Conservation (phyloP, 2,329 filamentous ascomycete genomes). For the Pseudohalonectria lignicola region DNA sequence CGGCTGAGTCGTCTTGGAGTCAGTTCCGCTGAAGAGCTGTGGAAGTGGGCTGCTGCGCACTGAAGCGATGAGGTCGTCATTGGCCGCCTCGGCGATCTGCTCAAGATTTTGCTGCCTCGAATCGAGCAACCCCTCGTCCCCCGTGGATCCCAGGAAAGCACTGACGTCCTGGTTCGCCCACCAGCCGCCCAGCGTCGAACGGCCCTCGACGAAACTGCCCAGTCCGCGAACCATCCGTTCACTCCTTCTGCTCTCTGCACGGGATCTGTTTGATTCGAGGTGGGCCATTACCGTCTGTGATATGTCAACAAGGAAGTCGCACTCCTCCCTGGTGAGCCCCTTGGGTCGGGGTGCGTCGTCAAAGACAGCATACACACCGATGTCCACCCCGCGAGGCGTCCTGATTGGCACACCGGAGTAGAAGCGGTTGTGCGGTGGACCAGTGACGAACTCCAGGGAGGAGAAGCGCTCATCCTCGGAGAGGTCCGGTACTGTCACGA, state of each 20-base stretch:
- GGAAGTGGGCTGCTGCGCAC: too few relatives aligned
- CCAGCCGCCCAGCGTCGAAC: slow-evolving; percentile 1
- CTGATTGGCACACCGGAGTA: slow-evolving; percentile 30
- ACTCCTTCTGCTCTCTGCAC: slow-evolving; percentile 11
- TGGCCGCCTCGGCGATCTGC: too few relatives aligned
- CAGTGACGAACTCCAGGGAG: neutral
- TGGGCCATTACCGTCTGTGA: slow-evolving; percentile 14
- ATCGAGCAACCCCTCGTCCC: slow-evolving; percentile 11
- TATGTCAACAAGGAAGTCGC: slow-evolving; percentile 12
- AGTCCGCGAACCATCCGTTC: slow-evolving; percentile 13
- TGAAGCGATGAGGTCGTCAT: too few relatives aligned
- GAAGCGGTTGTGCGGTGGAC: slow-evolving; percentile 16
- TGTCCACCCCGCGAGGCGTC: slow-evolving; percentile 25
- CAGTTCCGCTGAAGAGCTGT: too few relatives aligned
- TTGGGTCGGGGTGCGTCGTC: slow-evolving; percentile 40
- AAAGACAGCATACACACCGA: slow-evolving; percentile 42
- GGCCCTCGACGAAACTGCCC: slow-evolving; percentile 7
- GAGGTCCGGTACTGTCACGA: neutral
- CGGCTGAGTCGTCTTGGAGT: too few relatives aligned
- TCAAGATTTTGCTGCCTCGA: slow-evolving; percentile 7
- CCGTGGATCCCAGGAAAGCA: slow-evolving; percentile 8
- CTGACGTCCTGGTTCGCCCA: slow-evolving; percentile 5
- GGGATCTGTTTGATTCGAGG: slow-evolving; percentile 12
- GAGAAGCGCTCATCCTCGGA: neutral
- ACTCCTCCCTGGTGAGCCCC: slow-evolving; percentile 24